phyloP scores from a whole-genome alignment of 2,329 filamentous ascomycete genomes.

The Trichoderma simmonsii region DNA sequence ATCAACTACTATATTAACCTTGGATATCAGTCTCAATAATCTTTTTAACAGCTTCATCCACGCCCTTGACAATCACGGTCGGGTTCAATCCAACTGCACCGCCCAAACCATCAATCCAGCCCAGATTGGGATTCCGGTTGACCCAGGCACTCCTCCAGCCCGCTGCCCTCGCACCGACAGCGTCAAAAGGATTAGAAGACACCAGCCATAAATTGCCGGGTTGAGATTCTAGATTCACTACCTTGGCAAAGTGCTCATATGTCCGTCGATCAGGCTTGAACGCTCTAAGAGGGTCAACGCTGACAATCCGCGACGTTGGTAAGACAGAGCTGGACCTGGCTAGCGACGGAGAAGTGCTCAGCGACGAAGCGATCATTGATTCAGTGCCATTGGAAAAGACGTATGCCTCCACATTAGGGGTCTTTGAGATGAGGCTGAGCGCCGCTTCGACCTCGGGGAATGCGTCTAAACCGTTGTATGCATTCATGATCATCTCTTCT shows the following conservation, averaged over 20 bases:
- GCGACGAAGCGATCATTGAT: conserved; percentile 59
- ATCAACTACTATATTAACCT: neutral
- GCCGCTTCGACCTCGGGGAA: conserved; percentile 62
- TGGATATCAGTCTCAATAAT: conserved; percentile 24
- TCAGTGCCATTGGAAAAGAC: conserved; percentile 70
- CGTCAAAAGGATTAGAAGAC: conserved; percentile 70
- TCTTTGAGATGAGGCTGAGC: conserved; percentile 45
- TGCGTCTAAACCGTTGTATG: conserved; percentile 61
- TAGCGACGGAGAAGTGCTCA: conserved; percentile 56
- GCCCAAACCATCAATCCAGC: conserved; percentile 63
- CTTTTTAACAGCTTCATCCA: conserved; percentile 54
- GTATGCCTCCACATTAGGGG: conserved; percentile 47
- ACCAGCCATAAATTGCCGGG: conserved; percentile 62
- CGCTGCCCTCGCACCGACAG: conserved; percentile 59
- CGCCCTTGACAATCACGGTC: conserved; percentile 50
- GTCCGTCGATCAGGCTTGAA: conserved; percentile 65
- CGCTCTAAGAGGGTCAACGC: conserved; percentile 55
- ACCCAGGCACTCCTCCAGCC: conserved; percentile 67
- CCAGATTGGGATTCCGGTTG: conserved; percentile 53
- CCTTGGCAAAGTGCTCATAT: conserved; percentile 58
- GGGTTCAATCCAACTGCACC: conserved; percentile 46
- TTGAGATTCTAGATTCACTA: conserved; percentile 44
- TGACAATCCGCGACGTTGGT: conserved; percentile 45
- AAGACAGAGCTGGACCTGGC: conserved; percentile 47
- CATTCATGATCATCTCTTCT: conserved; percentile 53